Evolutionary conservation across 192 early-diverging fungal genomes (phyloP).

Genomic region (Phycomyces blakesleeanus): DNA sequence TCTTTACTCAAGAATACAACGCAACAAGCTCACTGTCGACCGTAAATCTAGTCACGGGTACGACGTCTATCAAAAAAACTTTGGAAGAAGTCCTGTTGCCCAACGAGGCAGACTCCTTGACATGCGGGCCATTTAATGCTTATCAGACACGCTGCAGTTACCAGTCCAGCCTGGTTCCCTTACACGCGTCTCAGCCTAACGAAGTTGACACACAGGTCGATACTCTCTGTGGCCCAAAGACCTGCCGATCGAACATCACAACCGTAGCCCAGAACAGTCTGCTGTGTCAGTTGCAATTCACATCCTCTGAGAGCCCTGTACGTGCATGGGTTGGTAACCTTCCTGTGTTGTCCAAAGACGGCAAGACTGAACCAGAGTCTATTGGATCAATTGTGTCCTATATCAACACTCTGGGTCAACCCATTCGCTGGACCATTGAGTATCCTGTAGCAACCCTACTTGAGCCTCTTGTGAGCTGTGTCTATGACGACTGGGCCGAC

Average conservation of each 20-base stretch:
- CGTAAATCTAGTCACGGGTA: constrained; percentile 37
- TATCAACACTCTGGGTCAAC: not conserved
- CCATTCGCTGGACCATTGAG: constrained; percentile 13
- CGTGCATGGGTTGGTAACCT: not conserved
- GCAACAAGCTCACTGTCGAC: constrained; percentile 24
- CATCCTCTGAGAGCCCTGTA: constrained; percentile 14
- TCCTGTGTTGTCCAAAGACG: not conserved
- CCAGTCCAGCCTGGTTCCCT: not conserved
- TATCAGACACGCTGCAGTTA: constrained; percentile 14
- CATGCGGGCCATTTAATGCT: not conserved
- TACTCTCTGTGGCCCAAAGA: constrained; percentile 8
- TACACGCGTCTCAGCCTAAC: not conserved
- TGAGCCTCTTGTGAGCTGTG: constrained; percentile 33
- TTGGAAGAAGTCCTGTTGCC: not conserved
- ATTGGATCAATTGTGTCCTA: constrained; percentile 9
- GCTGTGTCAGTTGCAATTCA: constrained; percentile 31
- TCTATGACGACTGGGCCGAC: constrained; percentile 51
- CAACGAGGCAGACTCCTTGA: not conserved
- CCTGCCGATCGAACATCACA: constrained; percentile 25
- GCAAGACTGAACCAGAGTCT: not conserved
- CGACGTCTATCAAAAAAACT: constrained; percentile 15
- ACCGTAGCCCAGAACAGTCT: constrained; percentile 33
- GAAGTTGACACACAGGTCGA: not conserved
- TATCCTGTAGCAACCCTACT: constrained; percentile 10
- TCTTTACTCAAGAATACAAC: constrained; percentile 43